Conservation (phyloP, 306 rosid genomes). For the Quercus berberidifolia region DNA sequence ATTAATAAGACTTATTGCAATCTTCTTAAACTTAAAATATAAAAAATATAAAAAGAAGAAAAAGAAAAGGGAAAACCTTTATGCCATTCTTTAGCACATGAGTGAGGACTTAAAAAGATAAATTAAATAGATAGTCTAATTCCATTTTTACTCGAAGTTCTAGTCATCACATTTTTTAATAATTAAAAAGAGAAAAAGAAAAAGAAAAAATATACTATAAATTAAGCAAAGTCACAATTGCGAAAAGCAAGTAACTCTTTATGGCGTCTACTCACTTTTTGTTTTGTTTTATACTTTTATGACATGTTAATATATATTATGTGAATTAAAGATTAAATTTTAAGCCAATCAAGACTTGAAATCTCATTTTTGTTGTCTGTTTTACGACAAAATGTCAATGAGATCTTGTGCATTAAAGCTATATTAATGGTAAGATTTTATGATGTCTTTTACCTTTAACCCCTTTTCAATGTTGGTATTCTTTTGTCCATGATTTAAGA, state of each 20-base stretch:
- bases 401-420: background rate
- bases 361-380: background rate
- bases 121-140: too few relatives aligned
- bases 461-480: background rate
- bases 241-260: background rate
- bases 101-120: too few relatives aligned
- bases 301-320: background rate
- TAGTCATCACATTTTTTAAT: background rate
- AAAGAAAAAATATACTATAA: background rate
- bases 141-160: too few relatives aligned
- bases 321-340: background rate
- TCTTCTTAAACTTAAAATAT: too few relatives aligned
- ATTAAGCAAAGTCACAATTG: too few relatives aligned
- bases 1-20: too few relatives aligned
- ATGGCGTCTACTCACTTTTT: background rate
- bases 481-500: constrained; percentile 1
- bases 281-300: background rate
- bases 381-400: background rate
- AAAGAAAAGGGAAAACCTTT: too few relatives aligned
- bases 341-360: background rate
- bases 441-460: background rate
- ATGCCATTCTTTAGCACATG: too few relatives aligned
- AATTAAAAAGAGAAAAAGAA: background rate
- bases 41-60: too few relatives aligned
- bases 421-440: background rate